Conservation (phyloP, 139 green algal species). For the Astrephomene gubernaculifera region DNA sequence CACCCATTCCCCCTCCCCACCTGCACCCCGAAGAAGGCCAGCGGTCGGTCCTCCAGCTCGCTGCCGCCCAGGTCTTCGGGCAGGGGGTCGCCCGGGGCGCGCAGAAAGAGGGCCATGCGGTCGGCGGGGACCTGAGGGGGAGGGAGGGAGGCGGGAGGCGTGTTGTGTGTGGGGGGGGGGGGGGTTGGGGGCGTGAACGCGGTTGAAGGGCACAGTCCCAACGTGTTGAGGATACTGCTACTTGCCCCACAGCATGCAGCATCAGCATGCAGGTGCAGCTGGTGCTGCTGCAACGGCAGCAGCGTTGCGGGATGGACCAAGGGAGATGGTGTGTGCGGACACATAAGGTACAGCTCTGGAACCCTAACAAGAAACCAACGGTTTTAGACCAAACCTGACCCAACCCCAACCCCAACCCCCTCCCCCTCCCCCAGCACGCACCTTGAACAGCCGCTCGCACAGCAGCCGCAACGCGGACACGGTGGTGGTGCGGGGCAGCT, state of each 20-base stretch:
- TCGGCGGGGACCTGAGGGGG: constrained; percentile 13
- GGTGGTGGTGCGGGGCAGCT: constrained; percentile 60
- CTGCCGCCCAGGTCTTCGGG: constrained; percentile 48
- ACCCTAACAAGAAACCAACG: too few relatives aligned
- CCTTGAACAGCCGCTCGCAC: constrained; percentile 68
- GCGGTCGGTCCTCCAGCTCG: constrained; percentile 12
- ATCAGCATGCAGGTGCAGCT: too few relatives aligned
- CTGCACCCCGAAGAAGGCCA: constrained; percentile 48
- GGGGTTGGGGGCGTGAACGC: too few relatives aligned
- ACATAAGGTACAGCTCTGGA: too few relatives aligned
- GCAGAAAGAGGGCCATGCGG: constrained; percentile 53
- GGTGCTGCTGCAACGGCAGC: too few relatives aligned
- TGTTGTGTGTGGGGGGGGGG: neutral
- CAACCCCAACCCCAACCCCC: too few relatives aligned
- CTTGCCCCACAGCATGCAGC: too few relatives aligned
- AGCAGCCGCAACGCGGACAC: constrained; percentile 57
- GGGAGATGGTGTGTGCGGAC: too few relatives aligned
- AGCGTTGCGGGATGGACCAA: too few relatives aligned
- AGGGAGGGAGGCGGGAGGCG: neutral
- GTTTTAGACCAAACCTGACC: too few relatives aligned
- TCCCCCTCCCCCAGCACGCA: constrained; percentile 36
- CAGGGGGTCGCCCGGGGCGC: constrained; percentile 19
- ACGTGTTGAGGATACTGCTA: too few relatives aligned
- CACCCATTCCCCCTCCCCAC: neutral
- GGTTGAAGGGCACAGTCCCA: too few relatives aligned